Percentiles rank a stretch among this genome's conserved stretches.
These are phyloP conservation scores for Kokia cookei DNA, from an alignment of 441 rosid genomes.

Conservation along the genomic window DNA sequence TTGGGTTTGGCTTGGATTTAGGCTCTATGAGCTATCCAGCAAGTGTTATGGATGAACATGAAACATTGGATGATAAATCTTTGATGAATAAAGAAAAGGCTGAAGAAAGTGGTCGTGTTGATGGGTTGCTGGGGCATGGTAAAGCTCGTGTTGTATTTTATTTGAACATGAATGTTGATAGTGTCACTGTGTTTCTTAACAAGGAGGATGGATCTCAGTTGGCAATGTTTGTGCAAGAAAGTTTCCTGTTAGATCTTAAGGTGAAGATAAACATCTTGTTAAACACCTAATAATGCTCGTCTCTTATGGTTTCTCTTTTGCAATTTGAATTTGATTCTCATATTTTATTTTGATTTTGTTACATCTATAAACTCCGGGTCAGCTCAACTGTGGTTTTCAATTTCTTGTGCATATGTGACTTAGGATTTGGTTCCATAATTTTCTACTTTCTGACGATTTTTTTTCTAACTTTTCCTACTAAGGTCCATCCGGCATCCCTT, in stretches of 20 bases:
- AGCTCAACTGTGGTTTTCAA: neutral
- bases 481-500: constrained; percentile 94
- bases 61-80: constrained; percentile 40
- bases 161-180: constrained; percentile 86
- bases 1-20: constrained; percentile 86
- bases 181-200: constrained; percentile 87
- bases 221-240: constrained; percentile 96
- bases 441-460: constrained; percentile 19
- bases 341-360: neutral
- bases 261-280: constrained; percentile 26
- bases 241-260: constrained; percentile 88
- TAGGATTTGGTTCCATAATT: neutral
- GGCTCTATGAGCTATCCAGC: constrained; percentile 36
- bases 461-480: constrained; percentile 5
- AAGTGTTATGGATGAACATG: constrained; percentile 26
- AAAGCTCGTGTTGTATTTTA: constrained; percentile 93
- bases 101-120: constrained; percentile 70
- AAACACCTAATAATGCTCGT: neutral
- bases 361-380: neutral
- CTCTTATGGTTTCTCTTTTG: neutral
- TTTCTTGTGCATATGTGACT: neutral
- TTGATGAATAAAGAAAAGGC: constrained; percentile 50
- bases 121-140: constrained; percentile 95
- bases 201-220: constrained; percentile 98
- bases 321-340: neutral